Base-by-base conservation (phyloP, 768 basidiomycete genomes). In the Calocybe indica region DNA sequence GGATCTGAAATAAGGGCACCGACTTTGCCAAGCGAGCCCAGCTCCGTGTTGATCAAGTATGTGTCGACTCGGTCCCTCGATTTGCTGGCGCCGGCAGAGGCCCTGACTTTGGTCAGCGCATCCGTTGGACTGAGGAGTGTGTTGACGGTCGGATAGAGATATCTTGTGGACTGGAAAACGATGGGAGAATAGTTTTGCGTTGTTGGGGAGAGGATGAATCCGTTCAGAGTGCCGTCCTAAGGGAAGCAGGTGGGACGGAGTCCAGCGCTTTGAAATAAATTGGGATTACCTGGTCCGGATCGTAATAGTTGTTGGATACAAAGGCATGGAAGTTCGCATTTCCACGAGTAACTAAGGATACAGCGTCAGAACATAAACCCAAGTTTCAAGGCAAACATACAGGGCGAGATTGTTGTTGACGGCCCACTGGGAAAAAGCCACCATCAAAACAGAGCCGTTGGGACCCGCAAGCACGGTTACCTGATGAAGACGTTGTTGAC, bases 311-410 rank as follows among this genome's bases (percentile, higher is more conserved):
- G 39, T 62, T 58, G 34, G 63, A 63, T 6, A 67, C 64, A 47
- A 52, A 67, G 5, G 65, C 62, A 42, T 66, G 65, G 60, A 67
- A 67, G 47, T 67, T 66, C 3, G 61, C 58, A 53, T 67, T 67
- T 53, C 65, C 65, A 51, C 65, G 65, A 1, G 65, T 66, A 39
- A 67, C 63, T 64, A 14, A 33, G 14, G 14, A 47, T 14, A 31
- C 39, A 28, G 28, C 8, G 10, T 8, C 13, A 33, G 12, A 8
- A 29, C 28, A 34, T 40, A 42, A 28, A 39, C 15, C 35, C 32
- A 14, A n/a, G 8, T 5, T 3, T n/a, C 4, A 2, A 11, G 10
- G 30, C 15, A 28, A 29, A 47, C 55, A 37, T 51, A 61, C 61
- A 66, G 1, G 65, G 61, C 38, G 56, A 53, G 22, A 56, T 49